Percentiles rank a stretch among this genome's conserved stretches.
phyloP scores from a whole-genome alignment of 106 monocot genomes.

The Allium cepa region DNA sequence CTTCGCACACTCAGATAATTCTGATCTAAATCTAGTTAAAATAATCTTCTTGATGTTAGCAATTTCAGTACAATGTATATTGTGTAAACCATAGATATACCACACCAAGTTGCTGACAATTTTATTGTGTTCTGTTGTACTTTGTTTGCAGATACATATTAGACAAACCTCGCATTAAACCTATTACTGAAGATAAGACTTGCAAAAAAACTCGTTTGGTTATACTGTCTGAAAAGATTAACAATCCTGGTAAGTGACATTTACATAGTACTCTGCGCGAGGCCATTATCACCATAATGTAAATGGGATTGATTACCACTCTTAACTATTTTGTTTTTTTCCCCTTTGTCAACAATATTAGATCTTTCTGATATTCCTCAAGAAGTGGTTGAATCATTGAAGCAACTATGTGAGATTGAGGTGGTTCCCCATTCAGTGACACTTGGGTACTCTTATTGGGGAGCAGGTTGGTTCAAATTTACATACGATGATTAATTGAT shows the following conservation, averaged over 20 bases:
- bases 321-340: background rate
- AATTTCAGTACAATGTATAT: too few relatives aligned
- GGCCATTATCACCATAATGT: too few relatives aligned
- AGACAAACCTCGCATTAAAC: slow-evolving; percentile 75
- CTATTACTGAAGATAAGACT: slow-evolving; percentile 64
- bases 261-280: too few relatives aligned
- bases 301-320: background rate
- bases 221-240: slow-evolving; percentile 72
- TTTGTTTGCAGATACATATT: slow-evolving; percentile 53
- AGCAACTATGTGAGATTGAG: slow-evolving; percentile 57
- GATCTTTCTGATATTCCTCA: slow-evolving; percentile 67
- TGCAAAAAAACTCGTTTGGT: slow-evolving; percentile 58
- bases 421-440: slow-evolving; percentile 60
- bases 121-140: background rate
- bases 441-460: slow-evolving; percentile 94
- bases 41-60: too few relatives aligned
- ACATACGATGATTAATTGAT: too few relatives aligned
- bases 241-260: slow-evolving; percentile 46
- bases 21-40: too few relatives aligned
- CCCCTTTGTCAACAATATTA: slow-evolving; percentile 5
- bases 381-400: slow-evolving; percentile 37
- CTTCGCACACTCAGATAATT: too few relatives aligned
- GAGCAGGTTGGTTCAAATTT: slow-evolving; percentile 60
- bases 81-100: too few relatives aligned
- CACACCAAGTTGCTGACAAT: background rate